Percentiles rank a stretch among this genome's conserved stretches.
These are phyloP conservation scores for Hansfordia pulvinata DNA, from an alignment of 2,329 filamentous ascomycete genomes.

Conservation along the genomic window DNA sequence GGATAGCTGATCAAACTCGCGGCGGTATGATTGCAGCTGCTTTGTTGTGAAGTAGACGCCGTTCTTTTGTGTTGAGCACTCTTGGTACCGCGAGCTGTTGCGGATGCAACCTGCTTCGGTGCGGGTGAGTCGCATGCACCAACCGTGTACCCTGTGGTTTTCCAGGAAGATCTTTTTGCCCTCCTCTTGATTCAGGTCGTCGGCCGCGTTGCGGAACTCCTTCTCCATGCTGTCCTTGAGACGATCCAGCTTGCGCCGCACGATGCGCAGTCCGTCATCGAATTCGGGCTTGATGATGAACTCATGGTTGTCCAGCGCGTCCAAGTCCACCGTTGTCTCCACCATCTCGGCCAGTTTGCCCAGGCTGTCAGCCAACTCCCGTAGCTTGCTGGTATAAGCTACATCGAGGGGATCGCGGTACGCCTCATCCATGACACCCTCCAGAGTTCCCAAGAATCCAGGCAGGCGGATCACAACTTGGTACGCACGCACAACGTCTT, in stretches of 20 bases:
- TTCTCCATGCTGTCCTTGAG: slow-evolving; percentile 69
- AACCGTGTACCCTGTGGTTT: slow-evolving; percentile 89
- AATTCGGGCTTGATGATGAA: slow-evolving; percentile 99
- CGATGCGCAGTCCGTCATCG: slow-evolving; percentile 76
- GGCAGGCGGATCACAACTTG: slow-evolving; percentile 88
- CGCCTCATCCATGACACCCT: slow-evolving; percentile 88
- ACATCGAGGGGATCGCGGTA: slow-evolving; percentile 79
- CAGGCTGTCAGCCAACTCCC: slow-evolving; percentile 62
- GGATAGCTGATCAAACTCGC: slow-evolving; percentile 88
- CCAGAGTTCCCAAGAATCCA: slow-evolving; percentile 77
- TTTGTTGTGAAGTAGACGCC: slow-evolving; percentile 95
- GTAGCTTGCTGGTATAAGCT: slow-evolving; percentile 76
- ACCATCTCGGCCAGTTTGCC: slow-evolving; percentile 93
- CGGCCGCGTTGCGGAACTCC: slow-evolving; percentile 64
- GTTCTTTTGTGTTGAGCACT: slow-evolving; percentile 97
- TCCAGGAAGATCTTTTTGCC: slow-evolving; percentile 98
- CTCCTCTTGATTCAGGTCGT: slow-evolving; percentile 78
- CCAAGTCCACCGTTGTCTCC: slow-evolving; percentile 91
- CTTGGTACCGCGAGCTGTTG: slow-evolving; percentile 79
- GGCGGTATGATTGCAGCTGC: slow-evolving; percentile 62
- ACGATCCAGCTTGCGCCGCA: slow-evolving; percentile 81
- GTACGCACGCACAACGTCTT: slow-evolving; percentile 91
- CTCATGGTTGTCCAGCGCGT: slow-evolving; percentile 91
- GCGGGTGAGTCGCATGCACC: slow-evolving; percentile 88
- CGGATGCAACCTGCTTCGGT: slow-evolving; percentile 87